Percentiles rank a stretch among this genome's conserved stretches.
Evolutionary conservation across 2,329 filamentous ascomycete species (phyloP).

Genomic region (Aspergillus japonicus): DNA sequence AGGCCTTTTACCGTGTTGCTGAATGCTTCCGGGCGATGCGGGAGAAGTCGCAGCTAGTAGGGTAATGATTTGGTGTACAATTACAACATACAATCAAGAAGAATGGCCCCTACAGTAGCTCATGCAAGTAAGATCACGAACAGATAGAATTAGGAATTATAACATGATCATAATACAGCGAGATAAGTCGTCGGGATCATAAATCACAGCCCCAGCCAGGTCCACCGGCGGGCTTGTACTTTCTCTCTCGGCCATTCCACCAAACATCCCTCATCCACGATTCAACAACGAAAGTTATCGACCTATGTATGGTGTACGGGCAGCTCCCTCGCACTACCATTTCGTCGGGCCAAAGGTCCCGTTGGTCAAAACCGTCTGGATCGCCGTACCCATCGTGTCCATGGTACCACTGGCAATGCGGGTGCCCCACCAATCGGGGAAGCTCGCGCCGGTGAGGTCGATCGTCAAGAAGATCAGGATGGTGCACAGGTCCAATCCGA

Average conservation of each 20-base stretch:
- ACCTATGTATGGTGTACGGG: no score
- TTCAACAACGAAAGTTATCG: no score
- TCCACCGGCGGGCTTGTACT: slow-evolving; percentile 4
- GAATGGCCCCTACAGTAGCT: not conserved
- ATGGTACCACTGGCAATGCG: slow-evolving; percentile 58
- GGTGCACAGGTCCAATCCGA: slow-evolving; percentile 64
- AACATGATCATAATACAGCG: not conserved
- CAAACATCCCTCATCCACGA: not conserved
- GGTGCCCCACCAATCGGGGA: slow-evolving; percentile 70
- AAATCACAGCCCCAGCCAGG: not conserved
- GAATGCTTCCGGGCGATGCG: not conserved
- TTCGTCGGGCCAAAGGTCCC: slow-evolving; percentile 62
- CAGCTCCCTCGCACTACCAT: slow-evolving; percentile 19
- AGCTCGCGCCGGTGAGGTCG: slow-evolving; percentile 56
- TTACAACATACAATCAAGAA: not conserved
- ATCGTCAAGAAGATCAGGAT: slow-evolving; percentile 70
- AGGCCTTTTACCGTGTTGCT: slow-evolving; percentile 12
- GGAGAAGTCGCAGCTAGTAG: no score
- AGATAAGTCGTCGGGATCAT: not conserved
- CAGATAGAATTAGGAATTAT: not conserved
- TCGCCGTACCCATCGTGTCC: slow-evolving; percentile 60
- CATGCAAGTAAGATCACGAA: not conserved
- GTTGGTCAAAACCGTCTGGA: slow-evolving; percentile 53
- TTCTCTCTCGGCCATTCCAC: not conserved
- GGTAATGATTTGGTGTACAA: no score